A percentile compares a stretch with the other conserved stretches of the same genome.
Conservation (phyloP, 768 basidiomycete genomes). For the Macrolepiota dolichaula region DNA sequence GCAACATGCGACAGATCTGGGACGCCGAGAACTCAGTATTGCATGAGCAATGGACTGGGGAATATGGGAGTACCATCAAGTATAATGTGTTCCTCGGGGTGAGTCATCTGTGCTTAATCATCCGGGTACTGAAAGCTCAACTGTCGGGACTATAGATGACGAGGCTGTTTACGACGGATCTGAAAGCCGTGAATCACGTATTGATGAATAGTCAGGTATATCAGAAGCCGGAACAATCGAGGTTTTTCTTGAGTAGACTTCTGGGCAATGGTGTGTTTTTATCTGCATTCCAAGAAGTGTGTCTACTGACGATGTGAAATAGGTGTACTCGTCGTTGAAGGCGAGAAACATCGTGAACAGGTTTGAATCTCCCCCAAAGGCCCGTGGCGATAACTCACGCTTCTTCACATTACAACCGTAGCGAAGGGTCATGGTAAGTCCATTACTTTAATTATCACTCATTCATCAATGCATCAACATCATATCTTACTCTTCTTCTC, state of each 20-base stretch:
- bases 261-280: slow-evolving; percentile 36
- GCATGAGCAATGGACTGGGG: slow-evolving; percentile 38
- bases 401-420: slow-evolving; percentile 11
- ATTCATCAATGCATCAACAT: not conserved
- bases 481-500: not conserved
- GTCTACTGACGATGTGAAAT: not conserved
- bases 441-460: not conserved
- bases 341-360: slow-evolving; percentile 44
- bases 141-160: slow-evolving; percentile 19
- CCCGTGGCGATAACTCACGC: not conserved
- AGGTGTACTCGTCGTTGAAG: slow-evolving; percentile 52
- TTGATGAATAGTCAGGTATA: slow-evolving; percentile 54
- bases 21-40: slow-evolving; percentile 31
- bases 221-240: slow-evolving; percentile 45
- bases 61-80: slow-evolving; percentile 45
- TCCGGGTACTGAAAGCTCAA: not conserved
- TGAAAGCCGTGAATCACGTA: slow-evolving; percentile 61
- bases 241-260: slow-evolving; percentile 35
- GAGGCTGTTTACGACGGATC: slow-evolving; percentile 56
- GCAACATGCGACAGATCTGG: slow-evolving; percentile 43
- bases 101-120: slow-evolving; percentile 12
- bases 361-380: slow-evolving; percentile 19
- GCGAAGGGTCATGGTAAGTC: slow-evolving; percentile 42
- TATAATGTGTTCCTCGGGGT: slow-evolving; percentile 46
- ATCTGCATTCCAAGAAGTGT: not conserved